phyloP scores from a whole-genome alignment of 192 early-diverging fungal species.

The Coemansia sp. region DNA sequence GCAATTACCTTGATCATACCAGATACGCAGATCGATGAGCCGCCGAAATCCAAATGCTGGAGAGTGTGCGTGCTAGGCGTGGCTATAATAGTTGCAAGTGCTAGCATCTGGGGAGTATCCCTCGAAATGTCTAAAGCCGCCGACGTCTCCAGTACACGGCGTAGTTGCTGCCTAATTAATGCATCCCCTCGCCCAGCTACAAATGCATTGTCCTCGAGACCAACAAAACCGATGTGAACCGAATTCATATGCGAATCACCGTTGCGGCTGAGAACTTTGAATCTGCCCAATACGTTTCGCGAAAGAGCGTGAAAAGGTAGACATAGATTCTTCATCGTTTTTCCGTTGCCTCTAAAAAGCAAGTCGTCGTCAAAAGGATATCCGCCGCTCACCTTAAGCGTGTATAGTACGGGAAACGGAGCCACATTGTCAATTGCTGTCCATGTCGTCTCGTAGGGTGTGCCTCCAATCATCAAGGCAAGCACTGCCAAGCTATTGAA shows the following conservation, averaged over 20 bases:
- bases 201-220: too few relatives aligned
- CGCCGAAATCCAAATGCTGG: neutral
- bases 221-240: neutral
- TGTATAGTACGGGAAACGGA: neutral
- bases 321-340: neutral
- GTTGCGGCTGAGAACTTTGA: too few relatives aligned
- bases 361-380: neutral
- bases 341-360: neutral
- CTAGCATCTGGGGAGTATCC: too few relatives aligned
- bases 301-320: neutral
- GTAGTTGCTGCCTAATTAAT: neutral
- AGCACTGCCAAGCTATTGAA: neutral
- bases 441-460: neutral
- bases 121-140: neutral
- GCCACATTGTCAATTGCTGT: neutral
- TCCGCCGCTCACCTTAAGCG: neutral
- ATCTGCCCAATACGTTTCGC: neutral
- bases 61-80: neutral
- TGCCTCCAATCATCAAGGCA: neutral
- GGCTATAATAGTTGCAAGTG: neutral
- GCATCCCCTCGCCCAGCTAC: too few relatives aligned
- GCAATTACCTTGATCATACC: too few relatives aligned
- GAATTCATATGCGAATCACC: neutral
- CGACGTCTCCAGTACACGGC: neutral
- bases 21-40: too few relatives aligned